Evolutionary conservation across 106 monocot species (phyloP).

Genomic region (Hemerocallis citrina): DNA sequence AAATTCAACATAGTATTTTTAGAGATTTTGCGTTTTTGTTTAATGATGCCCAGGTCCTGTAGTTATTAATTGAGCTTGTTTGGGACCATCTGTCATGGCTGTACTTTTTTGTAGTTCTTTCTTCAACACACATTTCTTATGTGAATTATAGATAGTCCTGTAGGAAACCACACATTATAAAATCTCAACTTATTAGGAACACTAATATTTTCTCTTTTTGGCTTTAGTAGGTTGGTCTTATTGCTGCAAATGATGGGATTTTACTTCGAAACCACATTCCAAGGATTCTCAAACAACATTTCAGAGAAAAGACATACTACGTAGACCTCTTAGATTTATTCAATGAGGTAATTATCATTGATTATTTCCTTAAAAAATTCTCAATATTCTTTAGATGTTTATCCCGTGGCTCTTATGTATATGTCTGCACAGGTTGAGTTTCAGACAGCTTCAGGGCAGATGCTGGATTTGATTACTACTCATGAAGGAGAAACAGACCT

Average conservation of each 20-base stretch:
- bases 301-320: slow-evolving; percentile 69
- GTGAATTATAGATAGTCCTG: neutral
- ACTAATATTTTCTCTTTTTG: neutral
- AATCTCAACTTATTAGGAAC: neutral
- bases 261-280: slow-evolving; percentile 89
- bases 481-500: slow-evolving; percentile 90
- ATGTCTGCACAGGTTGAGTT: slow-evolving; percentile 68
- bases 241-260: slow-evolving; percentile 95
- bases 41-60: too few species aligned
- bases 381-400: neutral
- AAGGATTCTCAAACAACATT: slow-evolving; percentile 71
- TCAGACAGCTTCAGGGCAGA: slow-evolving; percentile 94
- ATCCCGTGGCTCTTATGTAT: neutral
- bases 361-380: neutral
- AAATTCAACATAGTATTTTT: too few species aligned
- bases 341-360: slow-evolving; percentile 68
- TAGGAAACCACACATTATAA: neutral
- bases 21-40: too few species aligned
- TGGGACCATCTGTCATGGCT: too few species aligned
- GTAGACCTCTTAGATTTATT: slow-evolving; percentile 93
- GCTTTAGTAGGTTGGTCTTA: slow-evolving; percentile 78
- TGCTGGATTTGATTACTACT: slow-evolving; percentile 93
- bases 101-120: too few species aligned
- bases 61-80: too few species aligned
- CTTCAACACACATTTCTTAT: too few species aligned